phyloP scores from a whole-genome alignment of 2,329 filamentous ascomycete genomes.

The Colletotrichum sp. region DNA sequence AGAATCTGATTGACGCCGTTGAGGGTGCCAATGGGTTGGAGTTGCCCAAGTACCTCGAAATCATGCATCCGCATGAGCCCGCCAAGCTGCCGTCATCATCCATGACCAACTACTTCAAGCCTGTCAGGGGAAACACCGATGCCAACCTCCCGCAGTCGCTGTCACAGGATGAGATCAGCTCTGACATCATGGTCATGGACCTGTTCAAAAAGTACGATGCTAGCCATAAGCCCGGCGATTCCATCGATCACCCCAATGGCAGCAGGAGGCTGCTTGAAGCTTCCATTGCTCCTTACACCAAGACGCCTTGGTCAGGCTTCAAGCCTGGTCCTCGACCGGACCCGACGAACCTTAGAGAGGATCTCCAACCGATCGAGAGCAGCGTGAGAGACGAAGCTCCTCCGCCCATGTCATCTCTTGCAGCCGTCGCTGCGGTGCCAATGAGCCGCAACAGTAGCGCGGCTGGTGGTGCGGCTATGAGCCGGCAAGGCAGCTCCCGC shows the following conservation, averaged over 20 bases:
- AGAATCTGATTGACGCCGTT: slow-evolving; percentile 64
- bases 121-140: slow-evolving; percentile 58
- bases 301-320: slow-evolving; percentile 54
- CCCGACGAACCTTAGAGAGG: slow-evolving; percentile 54
- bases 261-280: slow-evolving; percentile 61
- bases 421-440: slow-evolving; percentile 41
- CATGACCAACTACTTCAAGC: slow-evolving; percentile 64
- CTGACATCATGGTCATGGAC: slow-evolving; percentile 63
- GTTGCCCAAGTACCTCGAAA: slow-evolving; percentile 62
- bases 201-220: slow-evolving; percentile 62
- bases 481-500: slow-evolving; percentile 57
- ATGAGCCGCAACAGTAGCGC: slow-evolving; percentile 62
- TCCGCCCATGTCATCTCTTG: slow-evolving; percentile 22
- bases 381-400: slow-evolving; percentile 46
- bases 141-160: slow-evolving; percentile 61
- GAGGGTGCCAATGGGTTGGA: slow-evolving; percentile 66
- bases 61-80: slow-evolving; percentile 58
- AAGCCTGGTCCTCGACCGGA: slow-evolving; percentile 50
- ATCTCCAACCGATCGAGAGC: slow-evolving; percentile 53
- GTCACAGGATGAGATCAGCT: slow-evolving; percentile 55
- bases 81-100: slow-evolving; percentile 63
- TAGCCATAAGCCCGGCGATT: slow-evolving; percentile 57
- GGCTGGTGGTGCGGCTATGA: slow-evolving; percentile 61
- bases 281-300: slow-evolving; percentile 52
- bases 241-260: slow-evolving; percentile 59